Conservation (phyloP, 441 rosid species). For the Aquilaria agallochum region DNA sequence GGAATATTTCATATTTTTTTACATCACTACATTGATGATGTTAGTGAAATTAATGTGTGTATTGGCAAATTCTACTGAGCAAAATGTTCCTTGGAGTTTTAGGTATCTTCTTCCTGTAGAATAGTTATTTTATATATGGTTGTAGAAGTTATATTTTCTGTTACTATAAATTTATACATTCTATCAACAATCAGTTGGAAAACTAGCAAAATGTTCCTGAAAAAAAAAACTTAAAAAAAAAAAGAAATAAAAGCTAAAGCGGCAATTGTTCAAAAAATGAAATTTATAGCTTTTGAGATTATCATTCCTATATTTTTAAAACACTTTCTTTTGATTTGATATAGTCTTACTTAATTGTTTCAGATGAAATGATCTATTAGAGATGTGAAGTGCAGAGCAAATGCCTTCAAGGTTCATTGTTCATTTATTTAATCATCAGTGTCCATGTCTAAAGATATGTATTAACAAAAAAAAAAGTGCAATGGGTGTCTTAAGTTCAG, state of each 20-base stretch:
- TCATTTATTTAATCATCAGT: neutral
- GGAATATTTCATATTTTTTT: no score
- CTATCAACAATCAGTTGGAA: no score
- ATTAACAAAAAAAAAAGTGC: neutral
- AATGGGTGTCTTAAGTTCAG: no score
- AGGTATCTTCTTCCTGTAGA: neutral
- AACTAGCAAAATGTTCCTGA: neutral
- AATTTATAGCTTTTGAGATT: neutral
- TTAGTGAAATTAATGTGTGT: no score
- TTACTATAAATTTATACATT: no score
- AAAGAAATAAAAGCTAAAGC: neutral
- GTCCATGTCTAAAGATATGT: neutral
- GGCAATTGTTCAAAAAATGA: neutral
- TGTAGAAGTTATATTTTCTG: no score
- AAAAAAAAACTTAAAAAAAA: neutral
- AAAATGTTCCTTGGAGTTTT: slow-evolving; percentile 1
- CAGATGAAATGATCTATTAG: slow-evolving; percentile 54
- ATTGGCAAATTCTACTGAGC: neutral
- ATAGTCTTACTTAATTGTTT: slow-evolving; percentile 10
- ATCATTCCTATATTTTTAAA: neutral
- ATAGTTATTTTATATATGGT: neutral
- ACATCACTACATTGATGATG: no score
- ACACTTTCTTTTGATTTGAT: neutral
- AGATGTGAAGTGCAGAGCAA: slow-evolving; percentile 41
- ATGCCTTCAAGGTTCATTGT: slow-evolving; percentile 46